Base-by-base conservation (phyloP, 768 basidiomycete species). In the Lactarius indigo region DNA sequence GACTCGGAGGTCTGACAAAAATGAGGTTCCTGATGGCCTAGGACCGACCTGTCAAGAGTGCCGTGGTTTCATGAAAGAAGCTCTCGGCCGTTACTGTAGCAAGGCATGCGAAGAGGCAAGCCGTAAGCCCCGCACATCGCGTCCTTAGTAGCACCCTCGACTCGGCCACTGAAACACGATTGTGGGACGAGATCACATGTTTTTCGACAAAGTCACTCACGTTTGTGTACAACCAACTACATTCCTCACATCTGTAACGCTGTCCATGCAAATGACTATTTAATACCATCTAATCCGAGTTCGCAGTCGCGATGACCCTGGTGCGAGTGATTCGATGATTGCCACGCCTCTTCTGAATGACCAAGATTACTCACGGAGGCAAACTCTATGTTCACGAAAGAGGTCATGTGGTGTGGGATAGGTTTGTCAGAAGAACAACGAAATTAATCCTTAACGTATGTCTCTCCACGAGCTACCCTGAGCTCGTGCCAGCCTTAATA, bases 31-130 rank as follows among this genome's bases (percentile, higher is more conserved):
- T 2, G 60, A 61, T 0, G 31, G 15, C n/a, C 30, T 61, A n/a
- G 17, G 7, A 8, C 33, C 47, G 9, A 23, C 60, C n/a, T 61
- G 60, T 15, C 57, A 64, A 37, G 64, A 64, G 8, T 66, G 65
- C 31, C 65, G 65, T 33, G 44, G 60, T 28, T 26, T 47, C 10
- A 62, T 62, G 33, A 33, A 44, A n/a, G 54, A 56, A 0, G 10
- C 17, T 6, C 12, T 17, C 15, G 31, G 30, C n/a, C 44, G 7
- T 50, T 66, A 57, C 56, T 66, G 65, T 30, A 41, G 64, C 54
- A 4, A 6, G 33, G 20, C 18, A 12, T 66, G 65, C 30, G 44
- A 61, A 54, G 28, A 18, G 9, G 65, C 54, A 8, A 37, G 17
- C 13, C 23, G 39, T 13, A 50, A 50, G 15, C 23, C 3, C 47